Percentiles rank a stretch among this genome's conserved stretches.
Conservation (phyloP, 2,329 filamentous ascomycete species). For the Diaporthe longicolla region DNA sequence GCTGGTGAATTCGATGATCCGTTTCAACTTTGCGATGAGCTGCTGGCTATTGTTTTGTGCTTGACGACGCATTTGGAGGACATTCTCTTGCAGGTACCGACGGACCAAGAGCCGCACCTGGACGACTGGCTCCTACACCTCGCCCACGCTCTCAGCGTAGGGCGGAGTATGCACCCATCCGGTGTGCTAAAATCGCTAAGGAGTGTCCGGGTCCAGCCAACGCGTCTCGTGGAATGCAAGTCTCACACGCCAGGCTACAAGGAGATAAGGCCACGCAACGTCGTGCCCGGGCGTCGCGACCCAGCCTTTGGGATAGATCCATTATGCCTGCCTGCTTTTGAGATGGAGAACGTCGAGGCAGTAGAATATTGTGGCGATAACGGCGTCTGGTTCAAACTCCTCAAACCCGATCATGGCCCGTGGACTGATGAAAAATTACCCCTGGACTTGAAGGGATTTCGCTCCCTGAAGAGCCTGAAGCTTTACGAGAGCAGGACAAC, state of each 20-base stretch:
- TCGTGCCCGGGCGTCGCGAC: not conserved
- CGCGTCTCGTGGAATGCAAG: not conserved
- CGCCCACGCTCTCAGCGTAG: not conserved
- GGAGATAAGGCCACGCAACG: not conserved
- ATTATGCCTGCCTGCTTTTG: not conserved
- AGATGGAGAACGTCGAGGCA: not conserved
- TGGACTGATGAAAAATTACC: not conserved
- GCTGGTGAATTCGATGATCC: no score
- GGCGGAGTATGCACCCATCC: not conserved
- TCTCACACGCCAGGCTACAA: not conserved
- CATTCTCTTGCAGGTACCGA: constrained; percentile 1
- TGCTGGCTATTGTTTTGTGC: not conserved
- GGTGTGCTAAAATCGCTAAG: not conserved
- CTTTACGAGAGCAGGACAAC: constrained; percentile 8
- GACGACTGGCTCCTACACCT: not conserved
- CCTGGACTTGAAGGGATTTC: not conserved
- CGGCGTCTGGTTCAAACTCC: constrained; percentile 16
- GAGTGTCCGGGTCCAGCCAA: not conserved
- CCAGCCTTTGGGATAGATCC: constrained; percentile 16
- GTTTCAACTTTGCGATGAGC: not conserved
- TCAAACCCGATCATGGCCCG: not conserved
- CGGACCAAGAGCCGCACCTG: not conserved
- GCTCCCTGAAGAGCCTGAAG: constrained; percentile 9
- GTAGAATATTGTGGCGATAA: constrained; percentile 4
- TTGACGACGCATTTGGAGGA: constrained; percentile 7